These are phyloP conservation scores for Ophiostoma pallidulum DNA, from an alignment of 2,329 filamentous ascomycete genomes.

Conservation along the genomic window DNA sequence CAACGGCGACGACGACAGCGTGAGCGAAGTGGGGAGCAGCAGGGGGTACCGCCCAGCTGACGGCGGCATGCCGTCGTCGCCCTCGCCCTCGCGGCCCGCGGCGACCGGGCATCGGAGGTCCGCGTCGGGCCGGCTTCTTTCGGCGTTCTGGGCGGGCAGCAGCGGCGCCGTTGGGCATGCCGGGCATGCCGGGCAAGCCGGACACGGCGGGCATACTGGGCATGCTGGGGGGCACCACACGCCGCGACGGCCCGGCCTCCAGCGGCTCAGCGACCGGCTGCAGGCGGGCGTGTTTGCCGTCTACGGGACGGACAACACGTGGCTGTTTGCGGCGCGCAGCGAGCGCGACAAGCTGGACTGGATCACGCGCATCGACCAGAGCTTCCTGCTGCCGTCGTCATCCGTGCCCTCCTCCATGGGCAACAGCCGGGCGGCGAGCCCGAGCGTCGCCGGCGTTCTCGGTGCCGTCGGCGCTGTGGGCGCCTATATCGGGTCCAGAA, in stretches of 20 bases:
- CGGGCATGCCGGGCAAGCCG: constrained; percentile 15
- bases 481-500: constrained; percentile 7
- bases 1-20: constrained; percentile 19
- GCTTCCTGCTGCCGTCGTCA: constrained; percentile 33
- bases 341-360: constrained; percentile 94
- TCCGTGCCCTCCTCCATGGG: constrained; percentile 32
- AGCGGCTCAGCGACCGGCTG: constrained; percentile 47
- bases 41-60: background rate
- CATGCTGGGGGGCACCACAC: constrained; percentile 17
- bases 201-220: background rate
- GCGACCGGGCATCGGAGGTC: constrained; percentile 39
- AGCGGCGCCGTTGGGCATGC: constrained; percentile 21
- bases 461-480: constrained; percentile 7
- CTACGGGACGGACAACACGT: constrained; percentile 90
- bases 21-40: background rate
- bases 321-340: constrained; percentile 81
- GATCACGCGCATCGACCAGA: constrained; percentile 92
- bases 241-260: constrained; percentile 38
- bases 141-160: constrained; percentile 44
- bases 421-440: constrained; percentile 31
- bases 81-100: constrained; percentile 1
- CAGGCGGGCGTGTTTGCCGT: constrained; percentile 80
- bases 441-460: constrained; percentile 13
- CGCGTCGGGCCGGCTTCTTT: constrained; percentile 41
- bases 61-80: background rate